Evolutionary conservation across 345 rosid genomes (phyloP).

Genomic region (Eucalyptus curtisii): DNA sequence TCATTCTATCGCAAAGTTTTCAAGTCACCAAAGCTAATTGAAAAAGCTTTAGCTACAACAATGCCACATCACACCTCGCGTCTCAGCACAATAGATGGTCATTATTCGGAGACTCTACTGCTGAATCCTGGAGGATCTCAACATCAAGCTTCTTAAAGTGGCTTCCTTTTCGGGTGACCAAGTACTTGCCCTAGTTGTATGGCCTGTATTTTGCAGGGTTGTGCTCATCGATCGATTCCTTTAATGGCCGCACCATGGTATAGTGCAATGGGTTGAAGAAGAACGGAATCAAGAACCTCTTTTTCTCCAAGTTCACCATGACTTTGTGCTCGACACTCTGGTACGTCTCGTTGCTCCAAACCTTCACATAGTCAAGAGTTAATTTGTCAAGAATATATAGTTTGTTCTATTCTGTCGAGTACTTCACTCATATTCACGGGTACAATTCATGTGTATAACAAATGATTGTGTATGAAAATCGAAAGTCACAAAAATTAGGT

Average conservation of each 20-base stretch:
- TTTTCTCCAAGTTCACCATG: conserved; percentile 41
- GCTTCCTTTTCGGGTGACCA: conserved; percentile 40
- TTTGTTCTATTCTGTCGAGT: neutral
- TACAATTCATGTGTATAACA: neutral
- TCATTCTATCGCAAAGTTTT: neutral
- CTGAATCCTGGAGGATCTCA: conserved; percentile 31
- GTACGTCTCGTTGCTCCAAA: conserved; percentile 59
- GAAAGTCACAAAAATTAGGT: neutral
- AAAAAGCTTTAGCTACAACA: neutral
- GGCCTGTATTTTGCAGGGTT: conserved; percentile 18
- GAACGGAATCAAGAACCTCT: conserved; percentile 52
- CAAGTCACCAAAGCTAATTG: neutral
- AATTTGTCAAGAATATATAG: neutral
- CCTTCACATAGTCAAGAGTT: conserved; percentile 10
- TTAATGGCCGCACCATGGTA: conserved; percentile 37
- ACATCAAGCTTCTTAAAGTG: conserved; percentile 44
- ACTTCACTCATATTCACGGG: neutral
- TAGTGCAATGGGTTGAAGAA: conserved; percentile 47
- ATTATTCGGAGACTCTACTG: neutral
- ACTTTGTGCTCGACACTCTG: conserved; percentile 75
- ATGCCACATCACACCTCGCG: neutral
- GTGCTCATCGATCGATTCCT: conserved; percentile 29
- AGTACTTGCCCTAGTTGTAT: conserved; percentile 62
- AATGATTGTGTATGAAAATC: neutral
- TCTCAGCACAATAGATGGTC: neutral